Evolutionary conservation across 495 filamentous ascomycete species (phyloP).

Genomic region (Tuber umbilicatum): DNA sequence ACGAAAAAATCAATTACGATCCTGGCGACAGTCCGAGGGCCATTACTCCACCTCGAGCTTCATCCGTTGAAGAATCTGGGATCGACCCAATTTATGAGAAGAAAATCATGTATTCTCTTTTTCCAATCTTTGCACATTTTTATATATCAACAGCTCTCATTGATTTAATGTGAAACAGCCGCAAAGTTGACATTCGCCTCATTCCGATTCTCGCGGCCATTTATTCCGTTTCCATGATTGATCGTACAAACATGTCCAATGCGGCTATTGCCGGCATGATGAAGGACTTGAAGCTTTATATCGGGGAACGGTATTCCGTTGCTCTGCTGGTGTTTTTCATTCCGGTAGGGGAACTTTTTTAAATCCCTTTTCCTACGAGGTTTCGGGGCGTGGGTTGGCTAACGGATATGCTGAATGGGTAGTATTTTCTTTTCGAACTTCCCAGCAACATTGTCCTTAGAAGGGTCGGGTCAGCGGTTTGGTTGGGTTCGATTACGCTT

Average conservation of each 20-base stretch:
- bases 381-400: not conserved
- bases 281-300: constrained; percentile 45
- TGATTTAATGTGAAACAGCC: constrained; percentile 10
- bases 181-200: constrained; percentile 34
- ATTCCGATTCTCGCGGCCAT: constrained; percentile 36
- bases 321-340: constrained; percentile 46
- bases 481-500: constrained; percentile 63
- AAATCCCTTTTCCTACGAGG: not conserved
- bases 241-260: constrained; percentile 48
- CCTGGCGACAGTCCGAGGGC: not conserved
- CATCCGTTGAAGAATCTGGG: constrained; percentile 22
- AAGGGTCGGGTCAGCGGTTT: constrained; percentile 56
- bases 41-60: constrained; percentile 4
- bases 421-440: constrained; percentile 54
- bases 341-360: constrained; percentile 24
- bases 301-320: constrained; percentile 31
- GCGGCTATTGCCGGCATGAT: constrained; percentile 53
- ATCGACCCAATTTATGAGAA: constrained; percentile 35
- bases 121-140: not conserved
- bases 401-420: not conserved
- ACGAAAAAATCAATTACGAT: constrained; percentile 17
- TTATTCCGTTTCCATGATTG: constrained; percentile 36
- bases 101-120: constrained; percentile 33
- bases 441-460: constrained; percentile 68
- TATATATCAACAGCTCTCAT: constrained; percentile 11